Conservation (phyloP, 2,329 filamentous ascomycete species). For the Thielaviopsis ethacetica region DNA sequence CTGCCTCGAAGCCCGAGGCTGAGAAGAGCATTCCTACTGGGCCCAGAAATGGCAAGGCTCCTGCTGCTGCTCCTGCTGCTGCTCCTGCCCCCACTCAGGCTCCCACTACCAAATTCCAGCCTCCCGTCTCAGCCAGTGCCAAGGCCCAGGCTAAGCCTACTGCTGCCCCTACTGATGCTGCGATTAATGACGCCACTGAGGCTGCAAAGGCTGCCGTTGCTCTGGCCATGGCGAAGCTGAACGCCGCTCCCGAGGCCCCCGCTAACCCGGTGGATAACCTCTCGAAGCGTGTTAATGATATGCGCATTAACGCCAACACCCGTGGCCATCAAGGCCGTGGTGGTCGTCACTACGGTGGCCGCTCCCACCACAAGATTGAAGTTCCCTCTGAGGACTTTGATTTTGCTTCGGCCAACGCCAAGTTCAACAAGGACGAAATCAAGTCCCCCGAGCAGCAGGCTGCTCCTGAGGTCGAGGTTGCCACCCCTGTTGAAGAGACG, state of each 20-base stretch:
- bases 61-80: slow-evolving; percentile 23
- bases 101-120: slow-evolving; percentile 18
- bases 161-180: slow-evolving; percentile 20
- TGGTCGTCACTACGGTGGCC: slow-evolving; percentile 22
- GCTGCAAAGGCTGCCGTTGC: slow-evolving; percentile 64
- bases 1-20: background rate
- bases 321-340: slow-evolving; percentile 33
- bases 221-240: slow-evolving; percentile 60
- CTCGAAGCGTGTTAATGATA: slow-evolving; percentile 59
- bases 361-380: slow-evolving; percentile 52
- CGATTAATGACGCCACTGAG: slow-evolving; percentile 51
- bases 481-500: slow-evolving; percentile 22
- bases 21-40: slow-evolving; percentile 19
- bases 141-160: slow-evolving; percentile 21
- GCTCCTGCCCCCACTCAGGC: slow-evolving; percentile 18
- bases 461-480: slow-evolving; percentile 53
- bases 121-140: slow-evolving; percentile 16
- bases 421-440: slow-evolving; percentile 27
- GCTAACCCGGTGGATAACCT: slow-evolving; percentile 49
- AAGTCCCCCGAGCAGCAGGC: background rate
- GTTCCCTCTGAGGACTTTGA: slow-evolving; percentile 87
- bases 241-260: slow-evolving; percentile 20
- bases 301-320: slow-evolving; percentile 47
- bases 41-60: slow-evolving; percentile 22
- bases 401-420: slow-evolving; percentile 46